Percentiles rank a stretch among this genome's conserved stretches.
Conservation (phyloP, 2,329 filamentous ascomycete species). For the Colletotrichum chlorophyti region DNA sequence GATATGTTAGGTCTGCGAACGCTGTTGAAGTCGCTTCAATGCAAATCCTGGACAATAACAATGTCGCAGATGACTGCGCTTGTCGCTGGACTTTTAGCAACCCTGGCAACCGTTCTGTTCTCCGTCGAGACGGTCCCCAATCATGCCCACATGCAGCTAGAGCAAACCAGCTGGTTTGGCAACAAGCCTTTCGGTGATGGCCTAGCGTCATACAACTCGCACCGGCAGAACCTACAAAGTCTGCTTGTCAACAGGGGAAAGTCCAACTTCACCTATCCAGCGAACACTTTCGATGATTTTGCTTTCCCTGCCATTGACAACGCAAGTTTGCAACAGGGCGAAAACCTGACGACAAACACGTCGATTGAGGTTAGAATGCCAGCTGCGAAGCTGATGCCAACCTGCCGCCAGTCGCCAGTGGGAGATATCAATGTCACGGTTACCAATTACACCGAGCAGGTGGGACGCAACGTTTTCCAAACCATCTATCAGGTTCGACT, state of each 20-base stretch:
- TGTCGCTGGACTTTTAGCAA: not conserved
- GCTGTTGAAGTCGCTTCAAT: not conserved
- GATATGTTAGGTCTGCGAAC: conserved; percentile 11
- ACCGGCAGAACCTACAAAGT: not conserved
- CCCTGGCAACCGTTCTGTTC: conserved; percentile 5
- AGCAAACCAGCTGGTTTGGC: not conserved
- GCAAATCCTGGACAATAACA: not conserved
- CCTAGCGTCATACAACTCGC: too few relatives aligned
- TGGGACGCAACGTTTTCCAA: too few relatives aligned
- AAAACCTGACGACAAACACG: not conserved
- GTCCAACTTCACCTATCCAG: not conserved
- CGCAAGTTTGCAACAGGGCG: not conserved
- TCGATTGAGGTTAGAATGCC: not conserved
- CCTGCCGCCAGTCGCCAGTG: not conserved
- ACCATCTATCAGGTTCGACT: too few relatives aligned
- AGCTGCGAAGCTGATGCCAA: not conserved
- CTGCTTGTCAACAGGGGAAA: not conserved
- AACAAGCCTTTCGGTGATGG: too few relatives aligned
- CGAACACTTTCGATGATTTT: not conserved
- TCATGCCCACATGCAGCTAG: not conserved
- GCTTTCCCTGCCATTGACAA: not conserved
- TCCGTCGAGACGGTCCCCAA: not conserved
- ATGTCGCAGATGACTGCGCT: not conserved
- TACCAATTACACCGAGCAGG: not conserved
- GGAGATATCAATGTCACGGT: not conserved